Evolutionary conservation across 768 basidiomycete species (phyloP).

Genomic region (Phanerochaete sordida): DNA sequence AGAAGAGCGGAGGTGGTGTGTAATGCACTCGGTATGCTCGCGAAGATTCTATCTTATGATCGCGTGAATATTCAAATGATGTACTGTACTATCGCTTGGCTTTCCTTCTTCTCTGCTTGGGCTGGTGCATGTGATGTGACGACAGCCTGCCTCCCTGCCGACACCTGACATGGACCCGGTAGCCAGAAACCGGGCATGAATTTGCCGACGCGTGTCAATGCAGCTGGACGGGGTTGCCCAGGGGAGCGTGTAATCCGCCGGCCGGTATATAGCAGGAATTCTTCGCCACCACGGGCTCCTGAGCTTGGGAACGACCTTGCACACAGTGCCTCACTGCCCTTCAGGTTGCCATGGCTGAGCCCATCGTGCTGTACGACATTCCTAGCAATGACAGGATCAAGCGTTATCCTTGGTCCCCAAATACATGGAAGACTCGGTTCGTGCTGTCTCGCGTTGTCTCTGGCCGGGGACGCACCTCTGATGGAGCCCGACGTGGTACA

Average conservation of each 20-base stretch:
- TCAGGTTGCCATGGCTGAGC: not conserved
- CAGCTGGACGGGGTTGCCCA: too few relatives aligned
- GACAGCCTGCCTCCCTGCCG: too few relatives aligned
- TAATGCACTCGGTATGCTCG: slow-evolving; percentile 11
- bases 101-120: not conserved
- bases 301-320: not conserved
- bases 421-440: slow-evolving; percentile 4
- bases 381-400: slow-evolving; percentile 24
- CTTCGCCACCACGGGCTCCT: not conserved
- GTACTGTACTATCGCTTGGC: not conserved
- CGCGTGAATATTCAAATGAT: not conserved
- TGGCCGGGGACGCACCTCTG: not conserved
- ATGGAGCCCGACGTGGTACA: too few relatives aligned
- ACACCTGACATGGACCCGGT: too few relatives aligned
- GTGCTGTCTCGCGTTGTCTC: not conserved
- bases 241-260: too few relatives aligned
- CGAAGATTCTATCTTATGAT: not conserved
- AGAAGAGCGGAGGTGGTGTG: slow-evolving; percentile 52
- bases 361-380: slow-evolving; percentile 13
- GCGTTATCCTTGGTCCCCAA: slow-evolving; percentile 1
- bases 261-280: too few relatives aligned
- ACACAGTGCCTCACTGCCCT: not conserved
- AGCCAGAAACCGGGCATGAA: too few relatives aligned
- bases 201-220: too few relatives aligned
- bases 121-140: too few relatives aligned